phyloP scores from a whole-genome alignment of 192 early-diverging fungal genomes.

The Piromyces sp. region DNA sequence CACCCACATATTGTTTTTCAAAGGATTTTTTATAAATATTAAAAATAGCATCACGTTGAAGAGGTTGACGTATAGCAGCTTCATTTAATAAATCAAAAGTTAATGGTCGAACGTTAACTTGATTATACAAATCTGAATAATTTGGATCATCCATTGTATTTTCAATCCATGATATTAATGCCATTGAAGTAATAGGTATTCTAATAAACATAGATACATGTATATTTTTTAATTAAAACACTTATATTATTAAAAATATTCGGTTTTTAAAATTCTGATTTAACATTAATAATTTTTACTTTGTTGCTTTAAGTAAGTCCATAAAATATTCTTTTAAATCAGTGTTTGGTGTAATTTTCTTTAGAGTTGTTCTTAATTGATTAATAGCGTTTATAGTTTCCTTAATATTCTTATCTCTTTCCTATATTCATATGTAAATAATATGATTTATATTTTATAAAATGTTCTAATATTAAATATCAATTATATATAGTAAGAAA shows the following conservation, averaged over 20 bases:
- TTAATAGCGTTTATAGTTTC: not conserved
- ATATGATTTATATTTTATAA: too few species aligned
- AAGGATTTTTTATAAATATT: not conserved
- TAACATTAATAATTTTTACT: not conserved
- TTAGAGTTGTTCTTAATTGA: not conserved
- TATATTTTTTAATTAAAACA: too few species aligned
- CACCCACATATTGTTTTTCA: not conserved
- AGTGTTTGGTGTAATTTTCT: not conserved
- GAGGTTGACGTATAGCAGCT: not conserved
- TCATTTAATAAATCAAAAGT: not conserved
- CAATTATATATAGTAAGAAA: too few species aligned
- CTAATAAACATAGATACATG: not conserved
- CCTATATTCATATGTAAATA: not conserved
- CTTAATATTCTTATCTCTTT: not conserved
- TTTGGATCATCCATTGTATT: not conserved
- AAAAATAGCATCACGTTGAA: not conserved
- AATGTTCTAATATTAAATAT: too few species aligned
- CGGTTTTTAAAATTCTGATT: too few species aligned
- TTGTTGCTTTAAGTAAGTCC: not conserved
- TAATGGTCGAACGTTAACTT: not conserved
- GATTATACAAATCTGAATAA: not conserved
- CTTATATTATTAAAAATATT: too few species aligned
- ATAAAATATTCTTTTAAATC: not conserved
- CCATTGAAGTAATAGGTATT: not conserved
- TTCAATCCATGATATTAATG: not conserved